Conservation (phyloP, 2,329 filamentous ascomycete genomes). For the Hymenoscyphus infarciens region DNA sequence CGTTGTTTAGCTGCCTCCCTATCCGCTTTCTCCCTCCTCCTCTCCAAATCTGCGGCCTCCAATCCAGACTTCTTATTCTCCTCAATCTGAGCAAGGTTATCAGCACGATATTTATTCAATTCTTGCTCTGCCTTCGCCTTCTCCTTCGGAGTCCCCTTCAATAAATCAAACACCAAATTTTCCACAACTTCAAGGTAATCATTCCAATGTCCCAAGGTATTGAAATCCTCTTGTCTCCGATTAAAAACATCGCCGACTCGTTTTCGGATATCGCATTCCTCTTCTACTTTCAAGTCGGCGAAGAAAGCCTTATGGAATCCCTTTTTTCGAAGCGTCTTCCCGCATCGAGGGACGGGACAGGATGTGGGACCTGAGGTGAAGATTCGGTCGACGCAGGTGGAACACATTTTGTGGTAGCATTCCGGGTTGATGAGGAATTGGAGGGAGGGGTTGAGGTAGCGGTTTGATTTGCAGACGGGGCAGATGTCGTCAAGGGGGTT, state of each 20-base stretch:
- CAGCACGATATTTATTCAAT: slow-evolving; percentile 68
- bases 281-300: slow-evolving; percentile 79
- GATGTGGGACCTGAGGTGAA: slow-evolving; percentile 89
- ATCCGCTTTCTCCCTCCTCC: slow-evolving; percentile 58
- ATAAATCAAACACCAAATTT: slow-evolving; percentile 82
- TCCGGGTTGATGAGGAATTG: slow-evolving; percentile 94
- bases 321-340: slow-evolving; percentile 78
- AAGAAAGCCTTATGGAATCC: slow-evolving; percentile 89
- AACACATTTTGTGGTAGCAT: slow-evolving; percentile 99
- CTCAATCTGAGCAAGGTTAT: slow-evolving; percentile 67
- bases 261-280: slow-evolving; percentile 87
- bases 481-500: slow-evolving; percentile 64
- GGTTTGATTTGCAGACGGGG: slow-evolving; percentile 94
- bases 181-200: slow-evolving; percentile 94
- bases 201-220: slow-evolving; percentile 78
- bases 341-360: slow-evolving; percentile 87
- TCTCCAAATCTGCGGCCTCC: slow-evolving; percentile 52
- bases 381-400: slow-evolving; percentile 89
- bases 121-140: slow-evolving; percentile 43
- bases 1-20: slow-evolving; percentile 62
- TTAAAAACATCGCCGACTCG: slow-evolving; percentile 82
- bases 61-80: slow-evolving; percentile 52
- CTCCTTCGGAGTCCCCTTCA: slow-evolving; percentile 63
- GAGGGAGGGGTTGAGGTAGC: slow-evolving; percentile 93
- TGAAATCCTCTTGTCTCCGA: slow-evolving; percentile 85